Evolutionary conservation across 305 asterid species (phyloP).

Genomic region (Rubia peregrina): DNA sequence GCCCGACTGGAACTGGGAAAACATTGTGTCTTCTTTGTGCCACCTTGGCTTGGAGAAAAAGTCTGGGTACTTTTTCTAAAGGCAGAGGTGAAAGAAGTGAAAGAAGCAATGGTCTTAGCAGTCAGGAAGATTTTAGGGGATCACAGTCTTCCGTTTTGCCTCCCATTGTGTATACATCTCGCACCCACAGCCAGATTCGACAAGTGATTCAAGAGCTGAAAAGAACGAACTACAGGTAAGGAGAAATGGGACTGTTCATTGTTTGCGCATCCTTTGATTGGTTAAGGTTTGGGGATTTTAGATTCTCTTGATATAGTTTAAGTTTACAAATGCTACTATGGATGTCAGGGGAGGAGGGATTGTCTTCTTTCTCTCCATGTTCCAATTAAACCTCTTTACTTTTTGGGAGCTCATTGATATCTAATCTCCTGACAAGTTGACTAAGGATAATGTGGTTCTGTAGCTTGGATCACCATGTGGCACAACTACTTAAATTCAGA

Average conservation of each 20-base stretch:
- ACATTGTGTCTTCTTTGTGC: constrained; percentile 94
- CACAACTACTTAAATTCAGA: neutral
- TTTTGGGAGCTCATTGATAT: neutral
- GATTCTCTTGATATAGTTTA: neutral
- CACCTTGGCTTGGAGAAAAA: constrained; percentile 93
- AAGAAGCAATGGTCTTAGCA: constrained; percentile 35
- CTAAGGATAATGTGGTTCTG: neutral
- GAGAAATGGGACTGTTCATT: constrained; percentile 20
- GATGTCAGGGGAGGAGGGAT: neutral
- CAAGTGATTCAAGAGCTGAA: constrained; percentile 93
- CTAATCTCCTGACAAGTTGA: neutral
- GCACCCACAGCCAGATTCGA: constrained; percentile 95
- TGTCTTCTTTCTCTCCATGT: neutral
- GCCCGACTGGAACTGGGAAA: constrained; percentile 99
- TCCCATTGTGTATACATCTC: constrained; percentile 75
- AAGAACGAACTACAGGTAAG: constrained; percentile 89
- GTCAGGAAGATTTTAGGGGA: constrained; percentile 32
- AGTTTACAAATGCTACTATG: neutral
- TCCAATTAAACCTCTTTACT: neutral
- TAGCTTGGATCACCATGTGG: neutral
- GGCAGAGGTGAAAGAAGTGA: constrained; percentile 34
- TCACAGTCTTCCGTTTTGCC: constrained; percentile 53
- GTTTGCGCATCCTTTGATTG: constrained; percentile 7
- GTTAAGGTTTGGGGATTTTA: neutral
- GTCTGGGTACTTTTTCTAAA: constrained; percentile 65